Evolutionary conservation across 345 rosid genomes (phyloP), one percentile per base, ranked within the genome.

Genomic region (Corchorus capsularis): DNA sequence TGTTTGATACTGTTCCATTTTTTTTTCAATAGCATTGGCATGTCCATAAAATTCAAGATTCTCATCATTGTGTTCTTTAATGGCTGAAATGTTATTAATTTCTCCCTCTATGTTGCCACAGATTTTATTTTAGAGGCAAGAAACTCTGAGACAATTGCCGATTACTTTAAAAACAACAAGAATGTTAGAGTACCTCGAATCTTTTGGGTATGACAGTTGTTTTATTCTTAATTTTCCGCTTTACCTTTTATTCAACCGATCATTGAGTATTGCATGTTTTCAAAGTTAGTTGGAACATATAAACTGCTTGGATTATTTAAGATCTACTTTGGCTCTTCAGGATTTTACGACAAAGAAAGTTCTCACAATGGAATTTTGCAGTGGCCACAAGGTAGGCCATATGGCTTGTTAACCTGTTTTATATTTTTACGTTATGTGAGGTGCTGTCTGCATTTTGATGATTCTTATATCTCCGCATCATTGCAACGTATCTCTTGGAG

Each of bases 91-190:
- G 53, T 35, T 61, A 56, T 46, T 71, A 16, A 32, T 37, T 63
- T 14, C 34, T 10, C 19, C 54, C 52, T 63, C 72, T 32, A 27
- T 79, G 35, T 61, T 32, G 62, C n/a, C n/a, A 63, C 90, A 93
- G 98, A 94, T 90, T 94, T 94, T 82, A 82, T 88, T 64, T 93
- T 88, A 77, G 98, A 94, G 86, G 96, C 91, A 10, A 89, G 80
- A 82, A 94, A 91, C 82, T 85, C 92, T 13, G 96, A 90, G 83
- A 89, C 78, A 77, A 90, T 91, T 69, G 92, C 93, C 62, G 84
- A 78, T 67, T 85, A 91, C 83, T 92, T 94, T 60, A 84, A 82
- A 73, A 82, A 73, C 78, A 92, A 90, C 71, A 82, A 82, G 49
- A 75, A 75, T 74, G 85, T 94, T 72, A 80, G 68, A 75, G 80